These are phyloP conservation scores for Auxenochlorella protothecoides DNA, from an alignment of 139 green algal species.

Conservation along the genomic window DNA sequence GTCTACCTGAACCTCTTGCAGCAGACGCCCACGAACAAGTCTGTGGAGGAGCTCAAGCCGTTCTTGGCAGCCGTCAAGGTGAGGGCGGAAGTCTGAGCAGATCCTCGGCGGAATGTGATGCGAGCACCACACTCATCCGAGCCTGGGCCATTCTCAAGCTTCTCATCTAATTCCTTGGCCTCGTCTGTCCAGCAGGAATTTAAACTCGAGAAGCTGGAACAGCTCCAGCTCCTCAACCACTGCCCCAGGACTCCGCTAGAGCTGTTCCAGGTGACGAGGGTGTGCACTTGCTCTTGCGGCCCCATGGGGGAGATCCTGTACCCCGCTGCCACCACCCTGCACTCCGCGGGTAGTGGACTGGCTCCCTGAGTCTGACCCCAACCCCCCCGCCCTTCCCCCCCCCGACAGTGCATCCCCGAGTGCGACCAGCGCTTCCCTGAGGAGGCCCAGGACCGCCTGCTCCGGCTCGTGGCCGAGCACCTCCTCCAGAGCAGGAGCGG, in stretches of 20 bases:
- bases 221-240: constrained; percentile 50
- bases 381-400: not conserved
- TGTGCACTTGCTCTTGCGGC: too few species aligned
- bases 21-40: not conserved
- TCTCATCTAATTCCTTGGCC: too few species aligned
- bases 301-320: too few species aligned
- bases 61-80: constrained; percentile 27
- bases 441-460: constrained; percentile 27
- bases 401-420: constrained; percentile 17
- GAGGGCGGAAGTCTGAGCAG: not conserved
- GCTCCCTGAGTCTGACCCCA: too few species aligned
- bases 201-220: constrained; percentile 15
- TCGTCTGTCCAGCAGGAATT: too few species aligned
- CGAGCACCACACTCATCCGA: too few species aligned
- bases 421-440: constrained; percentile 41
- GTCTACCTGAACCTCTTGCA: too few species aligned
- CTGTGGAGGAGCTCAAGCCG: constrained; percentile 21
- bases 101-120: too few species aligned
- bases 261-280: constrained; percentile 31
- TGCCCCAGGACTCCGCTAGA: constrained; percentile 31
- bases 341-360: too few species aligned
- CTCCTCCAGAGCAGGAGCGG: not conserved
- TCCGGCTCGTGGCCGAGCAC: constrained; percentile 20
- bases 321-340: too few species aligned
- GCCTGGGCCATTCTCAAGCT: too few species aligned